Evolutionary conservation across 129 eudicot species (phyloP), one percentile per base, ranked within the genome.

Genomic region (Chrysanthemum makinoi): DNA sequence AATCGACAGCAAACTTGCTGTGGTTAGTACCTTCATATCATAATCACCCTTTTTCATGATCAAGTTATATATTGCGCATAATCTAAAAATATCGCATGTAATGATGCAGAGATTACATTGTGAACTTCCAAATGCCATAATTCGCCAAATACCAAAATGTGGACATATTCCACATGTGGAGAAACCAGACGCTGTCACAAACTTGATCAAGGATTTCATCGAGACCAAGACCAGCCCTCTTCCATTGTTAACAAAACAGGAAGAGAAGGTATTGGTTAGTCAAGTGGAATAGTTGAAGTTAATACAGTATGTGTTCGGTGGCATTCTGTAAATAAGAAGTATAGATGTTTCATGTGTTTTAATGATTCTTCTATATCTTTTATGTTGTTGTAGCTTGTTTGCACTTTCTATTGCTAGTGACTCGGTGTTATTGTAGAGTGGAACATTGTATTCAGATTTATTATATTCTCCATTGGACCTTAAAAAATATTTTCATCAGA

Each of bases 91-190:
- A 7, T 67, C 22, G 6, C 70, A 16, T 33, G 18, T 51, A 44
- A 44, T 16, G 39, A 44, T 24, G 59, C 89, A 94, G 98, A 84
- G 84, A 73, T 81, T 94, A 62, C 91, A 89, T 51, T 70, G 91
- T 77, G 96, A 94, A 73, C 76, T 87, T 20, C 87, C 88, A 68
- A 78, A 89, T 82, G 97, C 97, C 14, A 90, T 70, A 24, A 62
- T 94, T 74, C 96, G 91, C 6, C 98, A 80, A 77, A 82, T 94
- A 70, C 91, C 93, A 72, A 80, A 86, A 44, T 94, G 97, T 44
- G 98, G 96, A 28, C 97, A 94, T 59, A 76, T 94, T 35, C 98
- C 98, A 3, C 99, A 94, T 68, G 95, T 94, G 26, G 96, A 94
- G 66, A 94, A 94, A 72, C 97, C 99, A 9, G 79, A 70, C 1